Evolutionary conservation across 164 flowering plant species (phyloP), one percentile per base, ranked within the genome.

Genomic region (Vitis cinerea): DNA sequence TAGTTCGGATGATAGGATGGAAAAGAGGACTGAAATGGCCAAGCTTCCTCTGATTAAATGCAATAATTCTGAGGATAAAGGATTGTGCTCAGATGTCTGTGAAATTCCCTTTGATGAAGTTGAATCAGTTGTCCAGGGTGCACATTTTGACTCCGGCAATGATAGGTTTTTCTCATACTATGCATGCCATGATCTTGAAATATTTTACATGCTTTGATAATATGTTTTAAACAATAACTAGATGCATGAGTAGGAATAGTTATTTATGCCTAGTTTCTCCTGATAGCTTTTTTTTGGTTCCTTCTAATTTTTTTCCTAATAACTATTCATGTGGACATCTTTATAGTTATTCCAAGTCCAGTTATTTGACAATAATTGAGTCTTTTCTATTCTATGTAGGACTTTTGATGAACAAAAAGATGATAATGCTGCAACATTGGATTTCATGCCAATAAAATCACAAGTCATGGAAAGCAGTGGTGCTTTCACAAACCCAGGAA

Each of bases 401-500:
- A 59, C 50, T 48, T 2, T n/a, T 37, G 11, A 10, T 59, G 29
- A 31, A 23, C 55, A 69, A 19, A 62, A 51, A 64, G 68, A 49
- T 68, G 80, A 65, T 57, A 54, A 37, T 64, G 61, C 70, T 9
- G 69, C 17, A 17, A 13, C 62, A 10, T 71, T 64, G 52, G 63
- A 44, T 61, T 69, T 16, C 37, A 65, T 55, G 49, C 75, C 78
- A 9, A 23, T 13, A 16, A 72, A 65, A 55, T 64, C 74, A 23
- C 70, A 50, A 29, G 31, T 17, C 58, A 59, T 62, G 48, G 72
- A 63, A 48, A 65, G 73, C 62, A 27, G n/a, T 52, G 69, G 59
- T 59, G 54, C 62, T 56, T 64, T 70, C 63, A 44, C 57, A 29
- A 60, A 75, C 61, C 74, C 80, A 5, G 84, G 77, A 69, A 76